These are phyloP conservation scores for Lactarius indigo DNA, from an alignment of 768 basidiomycete genomes.

Conservation along the genomic window DNA sequence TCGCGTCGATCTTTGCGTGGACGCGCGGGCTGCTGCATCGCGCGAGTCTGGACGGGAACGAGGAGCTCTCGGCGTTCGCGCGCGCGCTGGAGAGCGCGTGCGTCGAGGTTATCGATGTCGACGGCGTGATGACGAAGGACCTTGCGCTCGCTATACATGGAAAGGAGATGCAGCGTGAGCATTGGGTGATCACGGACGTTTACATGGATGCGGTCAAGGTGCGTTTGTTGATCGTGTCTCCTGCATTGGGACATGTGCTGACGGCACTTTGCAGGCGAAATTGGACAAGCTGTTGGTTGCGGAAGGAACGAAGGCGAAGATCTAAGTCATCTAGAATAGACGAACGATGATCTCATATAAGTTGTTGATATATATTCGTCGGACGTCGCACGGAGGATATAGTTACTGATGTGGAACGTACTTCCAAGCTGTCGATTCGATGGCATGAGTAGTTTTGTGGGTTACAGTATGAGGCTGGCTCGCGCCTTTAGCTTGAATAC, in stretches of 20 bases:
- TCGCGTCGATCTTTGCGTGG: conserved; percentile 99
- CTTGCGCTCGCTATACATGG: conserved; percentile 93
- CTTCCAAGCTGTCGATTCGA: no score
- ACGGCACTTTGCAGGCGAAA: conserved; percentile 2
- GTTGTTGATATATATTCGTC: not conserved
- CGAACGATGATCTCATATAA: not conserved
- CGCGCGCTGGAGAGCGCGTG: conserved; percentile 80
- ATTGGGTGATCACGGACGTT: conserved; percentile 94
- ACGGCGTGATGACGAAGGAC: conserved; percentile 97
- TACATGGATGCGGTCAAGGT: conserved; percentile 95
- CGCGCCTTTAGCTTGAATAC: no score
- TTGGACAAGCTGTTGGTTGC: conserved; percentile 12
- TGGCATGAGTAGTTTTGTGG: no score
- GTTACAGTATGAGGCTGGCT: no score
- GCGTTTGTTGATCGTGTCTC: conserved; percentile 32
- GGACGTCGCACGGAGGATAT: no score
- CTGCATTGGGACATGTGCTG: not conserved
- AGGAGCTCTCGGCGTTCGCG: conserved; percentile 68
- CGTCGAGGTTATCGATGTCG: conserved; percentile 85
- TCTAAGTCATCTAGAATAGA: conserved; percentile 1
- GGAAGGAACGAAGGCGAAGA: not conserved
- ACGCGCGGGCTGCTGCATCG: conserved; percentile 91
- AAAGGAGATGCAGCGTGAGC: conserved; percentile 84
- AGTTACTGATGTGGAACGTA: no score
- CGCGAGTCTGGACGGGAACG: conserved; percentile 87